Evolutionary conservation across 2,329 filamentous ascomycete species (phyloP).

Genomic region (Fusarium buharicum): DNA sequence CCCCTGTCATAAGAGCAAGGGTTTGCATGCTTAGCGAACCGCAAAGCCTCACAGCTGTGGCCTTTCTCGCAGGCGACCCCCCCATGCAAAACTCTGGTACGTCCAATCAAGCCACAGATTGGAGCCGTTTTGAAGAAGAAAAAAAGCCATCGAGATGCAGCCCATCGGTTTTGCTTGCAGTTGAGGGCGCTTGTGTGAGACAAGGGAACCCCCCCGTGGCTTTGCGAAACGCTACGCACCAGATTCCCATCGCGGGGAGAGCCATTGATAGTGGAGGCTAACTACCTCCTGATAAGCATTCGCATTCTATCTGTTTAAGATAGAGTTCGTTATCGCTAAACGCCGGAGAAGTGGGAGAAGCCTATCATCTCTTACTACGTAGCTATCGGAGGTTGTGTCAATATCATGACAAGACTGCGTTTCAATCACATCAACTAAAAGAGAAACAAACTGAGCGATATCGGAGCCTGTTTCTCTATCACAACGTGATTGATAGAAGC

Average conservation of each 20-base stretch:
- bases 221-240: slow-evolving; percentile 30
- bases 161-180: slow-evolving; percentile 13
- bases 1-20: slow-evolving; percentile 17
- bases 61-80: slow-evolving; percentile 13
- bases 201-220: slow-evolving; percentile 20
- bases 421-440: background rate
- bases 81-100: slow-evolving; percentile 15
- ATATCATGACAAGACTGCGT: slow-evolving; percentile 8
- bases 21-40: slow-evolving; percentile 27
- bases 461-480: slow-evolving; percentile 12
- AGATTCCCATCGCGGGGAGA: slow-evolving; percentile 36
- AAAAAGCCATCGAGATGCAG: slow-evolving; percentile 25
- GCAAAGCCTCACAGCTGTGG: slow-evolving; percentile 30
- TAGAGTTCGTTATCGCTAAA: slow-evolving; percentile 10
- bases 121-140: slow-evolving; percentile 30
- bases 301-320: slow-evolving; percentile 16
- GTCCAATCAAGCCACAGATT: slow-evolving; percentile 25
- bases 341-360: slow-evolving; percentile 10
- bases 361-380: slow-evolving; percentile 12
- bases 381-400: slow-evolving; percentile 29
- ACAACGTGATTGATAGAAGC: slow-evolving; percentile 16
- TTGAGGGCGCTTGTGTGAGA: slow-evolving; percentile 16
- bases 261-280: slow-evolving; percentile 24
- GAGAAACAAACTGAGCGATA: slow-evolving; percentile 2
- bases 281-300: slow-evolving; percentile 35